Conservation (phyloP, 2,329 filamentous ascomycete species). For the Bipolaris zeicola region DNA sequence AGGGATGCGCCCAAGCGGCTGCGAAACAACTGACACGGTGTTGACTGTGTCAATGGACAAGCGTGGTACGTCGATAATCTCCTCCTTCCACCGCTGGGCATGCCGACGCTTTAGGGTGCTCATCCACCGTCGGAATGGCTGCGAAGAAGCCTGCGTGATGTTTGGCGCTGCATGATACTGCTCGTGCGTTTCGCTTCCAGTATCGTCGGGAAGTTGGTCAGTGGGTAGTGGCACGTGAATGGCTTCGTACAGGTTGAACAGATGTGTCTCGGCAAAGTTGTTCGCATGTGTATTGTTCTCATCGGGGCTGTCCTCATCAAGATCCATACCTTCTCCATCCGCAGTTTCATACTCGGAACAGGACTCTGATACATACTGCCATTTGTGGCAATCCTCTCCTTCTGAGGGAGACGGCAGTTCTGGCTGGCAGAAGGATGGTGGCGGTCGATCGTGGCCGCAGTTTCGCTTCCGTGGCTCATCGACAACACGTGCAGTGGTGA, state of each 20-base stretch:
- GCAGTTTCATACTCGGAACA: constrained; percentile 16
- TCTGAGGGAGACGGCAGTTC: constrained; percentile 18
- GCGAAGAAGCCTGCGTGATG: constrained; percentile 12
- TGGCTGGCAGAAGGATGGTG: constrained; percentile 21
- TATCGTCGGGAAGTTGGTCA: constrained; percentile 29
- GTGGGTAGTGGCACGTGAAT: constrained; percentile 38
- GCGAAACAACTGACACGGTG: constrained; percentile 14
- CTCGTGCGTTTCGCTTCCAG: constrained; percentile 11
- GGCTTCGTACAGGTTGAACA: constrained; percentile 41
- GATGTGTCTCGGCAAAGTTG: constrained; percentile 25
- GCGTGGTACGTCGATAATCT: constrained; percentile 42
- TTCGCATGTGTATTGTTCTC: constrained; percentile 1
- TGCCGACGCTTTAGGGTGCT: constrained; percentile 68
- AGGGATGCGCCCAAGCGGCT: constrained; percentile 11
- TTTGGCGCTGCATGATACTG: constrained; percentile 4
- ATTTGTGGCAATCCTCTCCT: constrained; percentile 13
- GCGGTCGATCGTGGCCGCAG: constrained; percentile 24
- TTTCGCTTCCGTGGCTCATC: constrained; percentile 32
- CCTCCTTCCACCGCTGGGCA: constrained; percentile 44
- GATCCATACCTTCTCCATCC: constrained; percentile 17
- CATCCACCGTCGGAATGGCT: constrained; percentile 75
- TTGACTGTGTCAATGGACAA: constrained; percentile 43
- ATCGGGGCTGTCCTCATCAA: constrained; percentile 17
- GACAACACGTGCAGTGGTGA: constrained; percentile 9
- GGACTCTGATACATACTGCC: constrained; percentile 9